These are phyloP conservation scores for Leishmania braziliensis DNA, from an alignment of 208 protist species.

Conservation along the genomic window DNA sequence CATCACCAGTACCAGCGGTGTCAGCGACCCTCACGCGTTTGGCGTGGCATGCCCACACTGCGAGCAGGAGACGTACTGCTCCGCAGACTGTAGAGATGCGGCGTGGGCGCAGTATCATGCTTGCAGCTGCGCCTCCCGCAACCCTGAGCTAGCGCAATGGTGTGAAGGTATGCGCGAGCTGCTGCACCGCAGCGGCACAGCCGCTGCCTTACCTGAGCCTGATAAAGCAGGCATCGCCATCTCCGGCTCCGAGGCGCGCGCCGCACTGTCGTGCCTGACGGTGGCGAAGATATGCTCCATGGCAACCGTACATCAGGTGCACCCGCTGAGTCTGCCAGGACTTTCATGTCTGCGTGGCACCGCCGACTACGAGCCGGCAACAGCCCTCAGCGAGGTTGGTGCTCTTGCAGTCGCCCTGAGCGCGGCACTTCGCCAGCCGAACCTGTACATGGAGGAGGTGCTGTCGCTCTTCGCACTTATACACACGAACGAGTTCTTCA, in stretches of 20 bases:
- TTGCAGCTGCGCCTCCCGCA: slow-evolving; percentile 69
- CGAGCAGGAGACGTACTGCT: slow-evolving; percentile 76
- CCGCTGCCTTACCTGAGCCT: neutral
- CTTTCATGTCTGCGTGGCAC: slow-evolving; percentile 57
- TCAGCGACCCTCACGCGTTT: neutral
- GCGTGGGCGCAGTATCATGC: slow-evolving; percentile 78
- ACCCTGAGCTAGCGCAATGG: slow-evolving; percentile 63
- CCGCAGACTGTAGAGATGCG: slow-evolving; percentile 56
- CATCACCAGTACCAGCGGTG: neutral
- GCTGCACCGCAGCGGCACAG: slow-evolving; percentile 18
- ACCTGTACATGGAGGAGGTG: slow-evolving; percentile 88
- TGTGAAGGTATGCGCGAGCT: slow-evolving; percentile 49
- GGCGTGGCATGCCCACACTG: slow-evolving; percentile 60
- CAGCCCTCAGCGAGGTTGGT: slow-evolving; percentile 77
- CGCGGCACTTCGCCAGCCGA: slow-evolving; percentile 60
- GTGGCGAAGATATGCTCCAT: slow-evolving; percentile 82
- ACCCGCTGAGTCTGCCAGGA: slow-evolving; percentile 68
- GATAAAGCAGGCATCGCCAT: slow-evolving; percentile 1
- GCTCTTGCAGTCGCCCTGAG: slow-evolving; percentile 68
- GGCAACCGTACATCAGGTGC: slow-evolving; percentile 73
- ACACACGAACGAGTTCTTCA: slow-evolving; percentile 87
- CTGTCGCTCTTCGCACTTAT: slow-evolving; percentile 84
- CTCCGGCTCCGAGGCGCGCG: slow-evolving; percentile 47
- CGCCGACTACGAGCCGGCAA: slow-evolving; percentile 77
- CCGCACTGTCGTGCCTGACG: slow-evolving; percentile 69